A percentile compares a stretch with the other conserved stretches of the same genome.
Evolutionary conservation across 2,329 filamentous ascomycete species (phyloP).

Genomic region (Fusarium sp.): DNA sequence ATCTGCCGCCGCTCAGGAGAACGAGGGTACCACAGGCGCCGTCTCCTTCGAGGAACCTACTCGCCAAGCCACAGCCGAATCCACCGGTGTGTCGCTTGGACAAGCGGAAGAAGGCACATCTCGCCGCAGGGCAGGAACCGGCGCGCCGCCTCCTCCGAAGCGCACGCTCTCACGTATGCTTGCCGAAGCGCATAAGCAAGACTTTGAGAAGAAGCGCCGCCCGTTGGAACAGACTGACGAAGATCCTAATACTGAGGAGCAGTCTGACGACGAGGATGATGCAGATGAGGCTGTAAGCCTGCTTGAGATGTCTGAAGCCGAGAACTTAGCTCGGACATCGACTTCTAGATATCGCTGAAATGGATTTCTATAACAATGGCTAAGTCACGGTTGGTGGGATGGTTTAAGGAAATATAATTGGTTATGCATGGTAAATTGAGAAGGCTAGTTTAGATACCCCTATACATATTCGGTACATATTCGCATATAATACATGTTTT

Average conservation of each 20-base stretch:
- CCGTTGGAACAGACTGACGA: conserved; percentile 44
- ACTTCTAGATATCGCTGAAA: conserved; percentile 25
- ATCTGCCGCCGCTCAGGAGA: conserved; percentile 23
- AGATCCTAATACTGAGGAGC: conserved; percentile 41
- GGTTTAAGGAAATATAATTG: background rate
- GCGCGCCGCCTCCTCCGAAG: conserved; percentile 41
- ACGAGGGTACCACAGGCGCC: background rate
- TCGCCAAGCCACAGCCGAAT: conserved; percentile 34
- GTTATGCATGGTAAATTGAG: conserved; percentile 8
- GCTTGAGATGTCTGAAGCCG: conserved; percentile 47
- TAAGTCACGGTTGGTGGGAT: background rate
- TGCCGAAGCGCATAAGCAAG: conserved; percentile 85
- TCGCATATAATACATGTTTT: background rate
- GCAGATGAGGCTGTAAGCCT: conserved; percentile 41
- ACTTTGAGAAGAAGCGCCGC: conserved; percentile 83
- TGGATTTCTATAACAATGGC: background rate
- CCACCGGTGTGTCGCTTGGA: conserved; percentile 30
- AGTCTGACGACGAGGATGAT: conserved; percentile 52
- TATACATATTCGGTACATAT: conserved; percentile 21
- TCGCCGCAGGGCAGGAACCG: conserved; percentile 51
- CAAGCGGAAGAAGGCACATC: conserved; percentile 40
- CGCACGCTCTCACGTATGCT: conserved; percentile 70
- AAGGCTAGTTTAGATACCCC: conserved; percentile 26
- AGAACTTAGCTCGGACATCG: conserved; percentile 35
- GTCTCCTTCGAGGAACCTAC: conserved; percentile 17